Evolutionary conservation across 495 filamentous ascomycete species (phyloP), one percentile per base, ranked within the genome.

Genomic region (Cudoniella acicularis): DNA sequence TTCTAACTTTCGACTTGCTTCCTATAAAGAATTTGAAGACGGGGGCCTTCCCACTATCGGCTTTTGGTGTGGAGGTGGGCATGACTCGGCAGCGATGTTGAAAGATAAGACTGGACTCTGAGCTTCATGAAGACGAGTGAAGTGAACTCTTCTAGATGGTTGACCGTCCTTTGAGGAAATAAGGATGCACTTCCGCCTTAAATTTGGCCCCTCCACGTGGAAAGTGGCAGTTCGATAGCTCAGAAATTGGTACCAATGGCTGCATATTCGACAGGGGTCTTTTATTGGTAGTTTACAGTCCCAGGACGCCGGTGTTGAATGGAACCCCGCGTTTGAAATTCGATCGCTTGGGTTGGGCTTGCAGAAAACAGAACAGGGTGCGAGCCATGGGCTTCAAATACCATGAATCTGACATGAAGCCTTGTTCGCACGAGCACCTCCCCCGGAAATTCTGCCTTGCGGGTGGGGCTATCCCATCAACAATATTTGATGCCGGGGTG

Each of bases 21-120:
- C 48, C 48, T 21, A 50, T 21, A 25, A 50, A 50, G 48, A 50
- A 50, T 20, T 50, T 50, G 48, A 50, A 50, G 48, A 50, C 48
- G 10, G 48, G 48, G 9, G 23, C 20, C 20, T 50, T 50, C 3
- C 9, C 25, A 9, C 48, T 20, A 21, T 20, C 20, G 10, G 48
- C 48, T 50, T 50, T 26, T 13, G 30, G 4, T 13, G 30, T 36
- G 30, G 30, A 36, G 4, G 30, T 36, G 13, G 30, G 13, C 30
- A 36, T 36, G 6, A 4, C 30, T n/a, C n/a, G n/a, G n/a, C n/a
- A n/a, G n/a, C n/a, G n/a, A n/a, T n/a, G 30, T 6, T 36, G 30
- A 4, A 13, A 36, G 30, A 36, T 36, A 13, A 4, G 30, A 36
- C 13, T 36, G n/a, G n/a, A n/a, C n/a, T 36, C 30, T 6, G 30